Evolutionary conservation across 352 stramenopile genomes (phyloP).

Genomic region (Globisporangium nunn): DNA sequence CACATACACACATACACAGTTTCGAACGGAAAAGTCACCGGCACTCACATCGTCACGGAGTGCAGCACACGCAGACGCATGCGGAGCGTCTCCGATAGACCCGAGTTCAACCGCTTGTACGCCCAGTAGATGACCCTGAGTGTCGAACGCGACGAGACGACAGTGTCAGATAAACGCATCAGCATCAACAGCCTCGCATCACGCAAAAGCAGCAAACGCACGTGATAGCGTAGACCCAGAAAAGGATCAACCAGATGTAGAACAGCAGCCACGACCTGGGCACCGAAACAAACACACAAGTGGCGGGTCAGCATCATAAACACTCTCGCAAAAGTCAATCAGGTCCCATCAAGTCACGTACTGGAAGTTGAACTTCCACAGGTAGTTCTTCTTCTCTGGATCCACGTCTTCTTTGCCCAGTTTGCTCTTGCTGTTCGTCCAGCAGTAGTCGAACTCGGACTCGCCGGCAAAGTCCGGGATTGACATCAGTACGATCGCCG

Average conservation of each 20-base stretch:
- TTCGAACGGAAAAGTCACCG: neutral
- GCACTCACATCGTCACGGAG: conserved; percentile 80
- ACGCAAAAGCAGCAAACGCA: conserved; percentile 17
- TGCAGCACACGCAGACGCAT: conserved; percentile 83
- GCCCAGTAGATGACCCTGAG: conserved; percentile 76
- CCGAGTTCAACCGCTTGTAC: conserved; percentile 71
- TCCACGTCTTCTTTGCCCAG: conserved; percentile 16
- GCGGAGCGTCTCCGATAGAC: conserved; percentile 76
- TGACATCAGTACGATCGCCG: conserved; percentile 60
- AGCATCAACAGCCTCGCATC: neutral
- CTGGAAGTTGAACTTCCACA: conserved; percentile 85
- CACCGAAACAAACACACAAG: neutral
- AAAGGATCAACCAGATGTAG: conserved; percentile 85
- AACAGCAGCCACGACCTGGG: conserved; percentile 76
- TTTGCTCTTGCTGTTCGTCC: conserved; percentile 69
- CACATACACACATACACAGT: too few relatives aligned
- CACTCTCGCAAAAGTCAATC: neutral
- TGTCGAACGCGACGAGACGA: neutral
- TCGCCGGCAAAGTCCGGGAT: conserved; percentile 62
- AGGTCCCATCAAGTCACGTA: conserved; percentile 19
- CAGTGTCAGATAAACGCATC: conserved; percentile 6
- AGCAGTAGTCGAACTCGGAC: conserved; percentile 84
- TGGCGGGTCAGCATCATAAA: neutral
- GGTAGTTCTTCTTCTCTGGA: conserved; percentile 38
- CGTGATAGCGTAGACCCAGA: conserved; percentile 79